Evolutionary conservation across 1,284 basidiomycete species (phyloP).

Genomic region (Irpex lacteus): DNA sequence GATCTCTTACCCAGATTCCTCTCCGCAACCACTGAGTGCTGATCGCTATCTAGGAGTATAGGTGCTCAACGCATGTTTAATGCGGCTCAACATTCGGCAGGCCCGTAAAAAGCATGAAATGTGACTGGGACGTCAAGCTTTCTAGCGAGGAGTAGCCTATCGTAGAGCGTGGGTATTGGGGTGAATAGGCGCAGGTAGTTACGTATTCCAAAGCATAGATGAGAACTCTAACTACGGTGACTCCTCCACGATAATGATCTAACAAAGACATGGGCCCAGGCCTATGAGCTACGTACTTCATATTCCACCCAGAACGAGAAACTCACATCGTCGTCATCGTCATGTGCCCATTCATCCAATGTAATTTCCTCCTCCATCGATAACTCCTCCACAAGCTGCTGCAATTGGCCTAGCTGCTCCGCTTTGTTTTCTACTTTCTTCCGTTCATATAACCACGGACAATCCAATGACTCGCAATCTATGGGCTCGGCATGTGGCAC

Average conservation of each 20-base stretch:
- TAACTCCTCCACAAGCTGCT: conserved; percentile 30
- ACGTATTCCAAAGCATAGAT: neutral
- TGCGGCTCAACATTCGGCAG: too few relatives aligned
- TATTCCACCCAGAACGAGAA: too few relatives aligned
- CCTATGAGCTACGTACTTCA: neutral
- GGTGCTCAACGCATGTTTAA: too few relatives aligned
- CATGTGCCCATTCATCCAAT: neutral
- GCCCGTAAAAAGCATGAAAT: too few relatives aligned
- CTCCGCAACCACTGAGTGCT: neutral
- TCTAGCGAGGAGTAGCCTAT: neutral
- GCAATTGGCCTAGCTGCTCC: conserved; percentile 40
- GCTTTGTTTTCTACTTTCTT: conserved; percentile 61
- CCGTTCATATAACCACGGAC: conserved; percentile 77
- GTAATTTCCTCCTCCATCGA: neutral
- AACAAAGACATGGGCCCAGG: neutral
- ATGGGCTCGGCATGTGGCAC: conserved; percentile 58
- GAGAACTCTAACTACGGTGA: neutral
- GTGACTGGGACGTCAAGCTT: too few relatives aligned
- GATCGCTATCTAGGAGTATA: neutral
- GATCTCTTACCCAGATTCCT: neutral
- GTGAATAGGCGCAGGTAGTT: neutral
- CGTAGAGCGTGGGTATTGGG: neutral
- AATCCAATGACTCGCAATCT: conserved; percentile 82
- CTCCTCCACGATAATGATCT: neutral
- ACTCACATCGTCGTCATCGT: neutral